Conservation (phyloP, 2,329 filamentous ascomycete genomes). For the Aspergillus sp. region DNA sequence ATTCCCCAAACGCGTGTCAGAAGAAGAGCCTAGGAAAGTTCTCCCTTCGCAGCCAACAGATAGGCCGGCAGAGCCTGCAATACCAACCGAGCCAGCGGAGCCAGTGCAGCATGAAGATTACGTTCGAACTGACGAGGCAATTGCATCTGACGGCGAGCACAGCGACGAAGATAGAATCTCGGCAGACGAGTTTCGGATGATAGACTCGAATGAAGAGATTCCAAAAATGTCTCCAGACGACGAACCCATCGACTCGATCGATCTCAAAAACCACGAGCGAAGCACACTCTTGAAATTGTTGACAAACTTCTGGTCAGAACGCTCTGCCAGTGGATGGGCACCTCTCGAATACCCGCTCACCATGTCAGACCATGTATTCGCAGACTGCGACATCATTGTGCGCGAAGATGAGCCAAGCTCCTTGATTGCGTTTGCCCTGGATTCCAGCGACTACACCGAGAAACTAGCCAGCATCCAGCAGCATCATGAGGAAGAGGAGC, state of each 20-base stretch:
- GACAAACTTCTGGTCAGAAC: slow-evolving; percentile 96
- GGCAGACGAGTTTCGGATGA: slow-evolving; percentile 59
- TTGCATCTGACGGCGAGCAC: slow-evolving; percentile 58
- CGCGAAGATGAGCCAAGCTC: slow-evolving; percentile 96
- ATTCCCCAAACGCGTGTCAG: slow-evolving; percentile 12
- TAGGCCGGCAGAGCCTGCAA: slow-evolving; percentile 35
- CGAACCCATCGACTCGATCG: slow-evolving; percentile 54
- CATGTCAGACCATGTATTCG: slow-evolving; percentile 87
- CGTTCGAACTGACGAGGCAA: slow-evolving; percentile 42
- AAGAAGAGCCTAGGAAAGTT: slow-evolving; percentile 24
- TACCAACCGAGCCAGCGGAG: slow-evolving; percentile 13
- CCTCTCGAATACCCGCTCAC: slow-evolving; percentile 86
- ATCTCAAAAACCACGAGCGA: slow-evolving; percentile 87
- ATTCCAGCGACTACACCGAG: slow-evolving; percentile 75
- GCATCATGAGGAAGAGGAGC: slow-evolving; percentile 23
- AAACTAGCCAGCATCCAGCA: slow-evolving; percentile 58
- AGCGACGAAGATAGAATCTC: slow-evolving; percentile 69
- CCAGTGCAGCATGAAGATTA: slow-evolving; percentile 39
- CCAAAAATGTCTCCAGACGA: slow-evolving; percentile 47
- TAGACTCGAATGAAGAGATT: slow-evolving; percentile 49
- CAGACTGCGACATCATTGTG: slow-evolving; percentile 93
- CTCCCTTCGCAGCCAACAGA: slow-evolving; percentile 25
- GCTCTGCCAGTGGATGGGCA: slow-evolving; percentile 90
- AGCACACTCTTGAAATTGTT: slow-evolving; percentile 91
- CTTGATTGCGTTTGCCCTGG: slow-evolving; percentile 85